These are phyloP conservation scores for Friedmanniomyces simplex DNA, from an alignment of 495 filamentous ascomycete genomes.

Conservation along the genomic window DNA sequence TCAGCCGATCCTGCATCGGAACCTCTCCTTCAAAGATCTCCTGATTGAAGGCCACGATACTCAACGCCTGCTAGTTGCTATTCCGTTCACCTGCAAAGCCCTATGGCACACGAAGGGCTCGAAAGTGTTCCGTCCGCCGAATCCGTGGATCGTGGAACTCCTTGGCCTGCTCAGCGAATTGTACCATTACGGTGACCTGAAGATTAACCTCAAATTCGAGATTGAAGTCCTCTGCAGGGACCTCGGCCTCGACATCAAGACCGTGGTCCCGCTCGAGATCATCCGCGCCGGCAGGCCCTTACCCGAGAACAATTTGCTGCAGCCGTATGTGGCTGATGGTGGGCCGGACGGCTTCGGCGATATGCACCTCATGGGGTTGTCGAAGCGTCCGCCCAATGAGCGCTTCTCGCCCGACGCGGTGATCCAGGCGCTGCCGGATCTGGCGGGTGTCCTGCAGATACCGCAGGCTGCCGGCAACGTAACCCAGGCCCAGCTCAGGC, in stretches of 20 bases:
- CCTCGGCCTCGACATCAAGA: conserved; percentile 73
- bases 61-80: conserved; percentile 76
- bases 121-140: conserved; percentile 83
- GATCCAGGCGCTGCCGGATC: conserved; percentile 65
- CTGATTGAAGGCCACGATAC: conserved; percentile 87
- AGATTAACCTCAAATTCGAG: conserved; percentile 93
- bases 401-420: conserved; percentile 63
- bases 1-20: conserved; percentile 90
- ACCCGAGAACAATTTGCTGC: conserved; percentile 16
- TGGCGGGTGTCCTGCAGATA: conserved; percentile 60
- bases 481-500: conserved; percentile 47
- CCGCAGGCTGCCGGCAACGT: conserved; percentile 52
- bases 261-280: conserved; percentile 69
- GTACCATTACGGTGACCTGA: conserved; percentile 84
- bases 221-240: conserved; percentile 95
- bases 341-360: conserved; percentile 69
- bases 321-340: conserved; percentile 21
- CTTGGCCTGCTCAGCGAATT: conserved; percentile 78
- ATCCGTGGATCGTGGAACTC: conserved; percentile 96
- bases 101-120: conserved; percentile 73
- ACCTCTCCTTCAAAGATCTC: conserved; percentile 92
- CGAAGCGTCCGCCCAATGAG: conserved; percentile 49
- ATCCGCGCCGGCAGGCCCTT: conserved; percentile 55
- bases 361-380: conserved; percentile 59
- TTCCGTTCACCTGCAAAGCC: conserved; percentile 95